Conservation (phyloP, 208 protist species). For the Wallacemonas sp. region DNA sequence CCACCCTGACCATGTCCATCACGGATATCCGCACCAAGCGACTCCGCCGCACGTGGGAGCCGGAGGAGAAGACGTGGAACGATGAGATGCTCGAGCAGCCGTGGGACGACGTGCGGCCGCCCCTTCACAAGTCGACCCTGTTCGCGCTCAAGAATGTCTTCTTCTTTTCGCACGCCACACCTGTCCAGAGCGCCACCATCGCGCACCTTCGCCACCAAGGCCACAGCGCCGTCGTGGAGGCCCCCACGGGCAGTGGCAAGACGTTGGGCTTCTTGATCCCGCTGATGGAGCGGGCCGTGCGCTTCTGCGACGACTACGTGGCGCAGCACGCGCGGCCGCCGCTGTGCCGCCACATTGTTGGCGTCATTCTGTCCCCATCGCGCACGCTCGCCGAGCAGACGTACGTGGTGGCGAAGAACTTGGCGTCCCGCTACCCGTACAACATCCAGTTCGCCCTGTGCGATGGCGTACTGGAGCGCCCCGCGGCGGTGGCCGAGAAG, state of each 20-base stretch:
- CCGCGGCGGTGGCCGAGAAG: constrained; percentile 37
- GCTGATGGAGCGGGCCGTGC: constrained; percentile 80
- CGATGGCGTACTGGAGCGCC: constrained; percentile 63
- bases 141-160: constrained; percentile 91
- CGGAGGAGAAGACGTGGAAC: constrained; percentile 80
- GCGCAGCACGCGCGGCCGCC: constrained; percentile 48
- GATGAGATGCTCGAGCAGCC: constrained; percentile 76
- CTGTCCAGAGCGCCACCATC: constrained; percentile 83
- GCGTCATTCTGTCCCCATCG: constrained; percentile 82
- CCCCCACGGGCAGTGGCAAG: constrained; percentile 98
- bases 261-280: constrained; percentile 95
- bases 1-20: constrained; percentile 48
- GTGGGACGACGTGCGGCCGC: constrained; percentile 78
- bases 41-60: constrained; percentile 79
- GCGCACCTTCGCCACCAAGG: constrained; percentile 42
- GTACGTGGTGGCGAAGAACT: constrained; percentile 73
- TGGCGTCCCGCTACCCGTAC: constrained; percentile 70
- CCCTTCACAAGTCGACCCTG: constrained; percentile 69
- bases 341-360: constrained; percentile 66
- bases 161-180: constrained; percentile 91
- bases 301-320: constrained; percentile 56
- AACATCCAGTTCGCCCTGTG: constrained; percentile 81
- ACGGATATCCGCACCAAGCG: constrained; percentile 65
- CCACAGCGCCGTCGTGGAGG: constrained; percentile 90
- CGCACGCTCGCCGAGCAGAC: constrained; percentile 87